Conservation (phyloP, 2,329 filamentous ascomycete species). For the Talaromyces verruculosus region DNA sequence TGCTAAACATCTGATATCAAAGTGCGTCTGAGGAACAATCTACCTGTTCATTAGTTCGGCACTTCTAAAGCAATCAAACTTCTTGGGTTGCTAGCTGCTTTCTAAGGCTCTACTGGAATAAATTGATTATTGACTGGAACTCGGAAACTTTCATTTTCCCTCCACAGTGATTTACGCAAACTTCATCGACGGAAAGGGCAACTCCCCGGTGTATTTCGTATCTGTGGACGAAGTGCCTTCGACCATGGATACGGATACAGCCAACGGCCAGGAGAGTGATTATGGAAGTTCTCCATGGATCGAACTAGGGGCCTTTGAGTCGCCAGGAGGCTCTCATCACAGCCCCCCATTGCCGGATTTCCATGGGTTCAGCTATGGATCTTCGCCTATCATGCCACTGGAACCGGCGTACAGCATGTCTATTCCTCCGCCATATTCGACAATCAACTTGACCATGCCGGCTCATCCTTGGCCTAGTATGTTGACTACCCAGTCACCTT, state of each 20-base stretch:
- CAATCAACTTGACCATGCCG: conserved; percentile 70
- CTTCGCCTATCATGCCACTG: conserved; percentile 62
- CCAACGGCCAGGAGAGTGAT: conserved; percentile 46
- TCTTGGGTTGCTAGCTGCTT: background rate
- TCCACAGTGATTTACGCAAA: conserved; percentile 15
- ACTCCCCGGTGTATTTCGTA: conserved; percentile 47
- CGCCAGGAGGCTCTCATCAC: conserved; percentile 57
- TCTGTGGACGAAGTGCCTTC: conserved; percentile 28
- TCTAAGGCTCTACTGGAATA: background rate
- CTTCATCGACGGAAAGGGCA: conserved; percentile 11
- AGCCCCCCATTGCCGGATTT: conserved; percentile 72
- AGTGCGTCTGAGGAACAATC: conserved; percentile 17
- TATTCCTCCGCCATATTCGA: conserved; percentile 56
- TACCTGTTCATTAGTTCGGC: background rate
- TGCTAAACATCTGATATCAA: conserved; percentile 9
- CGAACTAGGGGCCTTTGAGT: conserved; percentile 48
- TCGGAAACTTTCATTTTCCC: conserved; percentile 26
- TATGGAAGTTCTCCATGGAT: conserved; percentile 49
- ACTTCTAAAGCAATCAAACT: background rate
- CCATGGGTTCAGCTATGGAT: conserved; percentile 61
- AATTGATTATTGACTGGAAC: conserved; percentile 2
- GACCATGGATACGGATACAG: conserved; percentile 48
- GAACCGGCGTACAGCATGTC: conserved; percentile 57
- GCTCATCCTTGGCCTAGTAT: conserved; percentile 72
- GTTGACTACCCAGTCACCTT: conserved; percentile 69